Conservation (phyloP, 2,329 filamentous ascomycete species). For the Septoria linicola region DNA sequence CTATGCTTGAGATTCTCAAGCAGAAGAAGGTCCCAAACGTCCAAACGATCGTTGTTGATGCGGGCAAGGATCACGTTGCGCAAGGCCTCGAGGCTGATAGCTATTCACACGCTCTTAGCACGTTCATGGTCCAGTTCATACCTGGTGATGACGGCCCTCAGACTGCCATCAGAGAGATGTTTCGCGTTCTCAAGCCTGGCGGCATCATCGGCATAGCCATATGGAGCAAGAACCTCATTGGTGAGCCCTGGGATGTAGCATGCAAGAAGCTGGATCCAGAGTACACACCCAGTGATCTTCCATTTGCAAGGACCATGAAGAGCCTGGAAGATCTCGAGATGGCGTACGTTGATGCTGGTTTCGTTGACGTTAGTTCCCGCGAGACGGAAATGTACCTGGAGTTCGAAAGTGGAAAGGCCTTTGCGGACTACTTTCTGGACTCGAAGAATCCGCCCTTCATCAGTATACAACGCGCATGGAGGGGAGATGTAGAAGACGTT, state of each 20-base stretch:
- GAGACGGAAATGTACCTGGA: slow-evolving; percentile 7
- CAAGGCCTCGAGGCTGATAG: slow-evolving; percentile 2
- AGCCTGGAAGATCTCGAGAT: slow-evolving; percentile 12
- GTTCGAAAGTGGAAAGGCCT: too few species aligned
- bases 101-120: slow-evolving; percentile 14
- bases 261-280: slow-evolving; percentile 13
- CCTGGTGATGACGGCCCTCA: neutral
- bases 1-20: too few species aligned
- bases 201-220: too few species aligned
- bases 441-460: slow-evolving; percentile 15
- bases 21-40: slow-evolving; percentile 8
- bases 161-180: neutral
- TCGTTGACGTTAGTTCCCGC: too few species aligned
- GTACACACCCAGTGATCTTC: neutral
- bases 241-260: slow-evolving; percentile 9
- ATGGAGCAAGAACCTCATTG: slow-evolving; percentile 1
- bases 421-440: slow-evolving; percentile 14
- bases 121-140: too few species aligned
- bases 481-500: slow-evolving; percentile 10
- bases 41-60: neutral
- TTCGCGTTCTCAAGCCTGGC: neutral
- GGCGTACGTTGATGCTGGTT: too few species aligned
- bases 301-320: neutral
- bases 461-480: slow-evolving; percentile 12
- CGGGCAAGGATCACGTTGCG: slow-evolving; percentile 5